A percentile compares a stretch with the other conserved stretches of the same genome.
phyloP scores from a whole-genome alignment of 2,329 filamentous ascomycete species.

The Exserohilum turcica region DNA sequence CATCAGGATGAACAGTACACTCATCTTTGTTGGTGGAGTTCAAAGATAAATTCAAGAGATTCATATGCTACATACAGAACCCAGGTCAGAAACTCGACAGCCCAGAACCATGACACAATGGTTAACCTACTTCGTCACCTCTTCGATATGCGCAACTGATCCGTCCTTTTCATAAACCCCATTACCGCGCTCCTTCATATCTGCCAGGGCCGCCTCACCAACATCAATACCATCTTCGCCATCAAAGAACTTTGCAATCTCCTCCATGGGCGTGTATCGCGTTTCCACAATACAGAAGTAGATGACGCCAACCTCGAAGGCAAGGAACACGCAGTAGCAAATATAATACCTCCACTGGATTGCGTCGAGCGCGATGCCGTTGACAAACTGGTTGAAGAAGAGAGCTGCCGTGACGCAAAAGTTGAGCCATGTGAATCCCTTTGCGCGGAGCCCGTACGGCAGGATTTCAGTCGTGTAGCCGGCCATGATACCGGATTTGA shows the following conservation, averaged over 20 bases:
- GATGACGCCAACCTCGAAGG: constrained; percentile 15
- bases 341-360: constrained; percentile 29
- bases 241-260: constrained; percentile 24
- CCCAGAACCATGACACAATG: not conserved
- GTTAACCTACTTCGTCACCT: not conserved
- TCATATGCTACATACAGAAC: too few species aligned
- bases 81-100: not conserved
- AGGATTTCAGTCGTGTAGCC: constrained; percentile 43
- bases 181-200: constrained; percentile 20
- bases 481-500: constrained; percentile 19
- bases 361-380: constrained; percentile 24
- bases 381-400: constrained; percentile 22
- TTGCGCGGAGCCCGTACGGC: constrained; percentile 35
- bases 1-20: too few species aligned
- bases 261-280: constrained; percentile 21
- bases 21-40: too few species aligned
- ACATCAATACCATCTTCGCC: constrained; percentile 20
- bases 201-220: constrained; percentile 16
- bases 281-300: constrained; percentile 28
- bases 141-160: constrained; percentile 5
- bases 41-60: too few species aligned
- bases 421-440: constrained; percentile 13
- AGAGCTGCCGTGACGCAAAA: constrained; percentile 16
- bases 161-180: not conserved
- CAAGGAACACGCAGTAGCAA: constrained; percentile 25